phyloP scores from a whole-genome alignment of 495 filamentous ascomycete genomes.

The Penicillium daleae region DNA sequence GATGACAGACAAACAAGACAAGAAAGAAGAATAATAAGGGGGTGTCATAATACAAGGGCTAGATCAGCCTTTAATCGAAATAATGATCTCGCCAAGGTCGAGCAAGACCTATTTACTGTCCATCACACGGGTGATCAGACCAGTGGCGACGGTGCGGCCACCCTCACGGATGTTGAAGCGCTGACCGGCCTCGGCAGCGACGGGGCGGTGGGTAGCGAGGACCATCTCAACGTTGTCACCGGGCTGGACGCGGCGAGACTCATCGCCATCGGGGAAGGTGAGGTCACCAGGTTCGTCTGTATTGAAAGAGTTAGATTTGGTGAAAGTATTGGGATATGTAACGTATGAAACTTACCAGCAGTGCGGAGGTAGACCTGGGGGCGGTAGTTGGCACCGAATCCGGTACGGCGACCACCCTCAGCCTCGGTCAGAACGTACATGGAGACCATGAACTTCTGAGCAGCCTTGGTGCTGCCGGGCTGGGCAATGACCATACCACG shows the following conservation, averaged over 20 bases:
- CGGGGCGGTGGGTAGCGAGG: constrained; percentile 74
- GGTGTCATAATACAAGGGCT: constrained; percentile 44
- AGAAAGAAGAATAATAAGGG: constrained; percentile 17
- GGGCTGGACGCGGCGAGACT: constrained; percentile 84
- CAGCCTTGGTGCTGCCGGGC: constrained; percentile 77
- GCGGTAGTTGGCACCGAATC: constrained; percentile 90
- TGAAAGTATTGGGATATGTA: not conserved
- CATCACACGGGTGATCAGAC: constrained; percentile 84
- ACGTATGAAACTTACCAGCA: constrained; percentile 60
- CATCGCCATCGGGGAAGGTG: constrained; percentile 79
- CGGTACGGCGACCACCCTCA: constrained; percentile 94
- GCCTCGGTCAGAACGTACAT: constrained; percentile 98
- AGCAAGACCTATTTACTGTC: constrained; percentile 26
- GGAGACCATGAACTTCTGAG: constrained; percentile 88
- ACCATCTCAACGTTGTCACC: constrained; percentile 99
- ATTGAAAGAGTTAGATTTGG: constrained; percentile 12
- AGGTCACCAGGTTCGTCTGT: constrained; percentile 79
- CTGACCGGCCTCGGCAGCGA: constrained; percentile 86
- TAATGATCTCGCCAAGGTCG: constrained; percentile 11
- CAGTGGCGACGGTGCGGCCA: constrained; percentile 90
- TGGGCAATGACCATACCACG: constrained; percentile 91
- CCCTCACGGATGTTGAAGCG: constrained; percentile 97
- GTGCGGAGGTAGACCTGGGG: constrained; percentile 96
- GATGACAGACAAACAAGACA: constrained; percentile 39
- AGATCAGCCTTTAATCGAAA: constrained; percentile 13